phyloP scores from a whole-genome alignment of 2,329 filamentous ascomycete species.

The Penicillium sp. region DNA sequence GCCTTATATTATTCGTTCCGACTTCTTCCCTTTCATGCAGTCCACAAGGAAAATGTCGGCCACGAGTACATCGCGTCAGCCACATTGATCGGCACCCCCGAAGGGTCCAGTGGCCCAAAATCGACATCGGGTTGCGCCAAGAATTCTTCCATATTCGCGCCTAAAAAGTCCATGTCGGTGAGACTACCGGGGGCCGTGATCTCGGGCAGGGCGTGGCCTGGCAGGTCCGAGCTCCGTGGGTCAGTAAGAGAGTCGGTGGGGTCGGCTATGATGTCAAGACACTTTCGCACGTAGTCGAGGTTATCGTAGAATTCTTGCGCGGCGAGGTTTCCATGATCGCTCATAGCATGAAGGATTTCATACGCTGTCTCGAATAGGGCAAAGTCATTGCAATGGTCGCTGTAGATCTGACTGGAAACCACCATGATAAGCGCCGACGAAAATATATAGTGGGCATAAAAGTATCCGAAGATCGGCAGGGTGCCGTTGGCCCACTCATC shows the following conservation, averaged over 20 bases:
- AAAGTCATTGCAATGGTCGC: slow-evolving; percentile 21
- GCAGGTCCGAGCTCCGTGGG: not conserved
- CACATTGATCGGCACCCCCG: slow-evolving; percentile 12
- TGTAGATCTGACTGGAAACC: slow-evolving; percentile 27
- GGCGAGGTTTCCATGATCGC: slow-evolving; percentile 30
- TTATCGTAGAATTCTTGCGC: slow-evolving; percentile 32
- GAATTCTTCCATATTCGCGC: slow-evolving; percentile 22
- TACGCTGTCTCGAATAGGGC: slow-evolving; percentile 25
- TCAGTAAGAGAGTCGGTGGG: not conserved
- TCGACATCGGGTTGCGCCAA: slow-evolving; percentile 16
- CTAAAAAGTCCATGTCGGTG: slow-evolving; percentile 16
- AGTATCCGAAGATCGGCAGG: slow-evolving; percentile 35
- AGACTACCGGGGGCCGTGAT: not conserved
- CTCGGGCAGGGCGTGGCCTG: slow-evolving; percentile 5
- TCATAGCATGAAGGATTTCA: slow-evolving; percentile 28
- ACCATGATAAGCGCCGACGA: slow-evolving; percentile 34
- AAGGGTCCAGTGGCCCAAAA: slow-evolving; percentile 15
- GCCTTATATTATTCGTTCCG: too few relatives aligned
- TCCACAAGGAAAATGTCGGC: slow-evolving; percentile 20
- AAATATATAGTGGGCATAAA: slow-evolving; percentile 37
- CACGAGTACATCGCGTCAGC: slow-evolving; percentile 19
- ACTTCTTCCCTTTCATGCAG: slow-evolving; percentile 7
- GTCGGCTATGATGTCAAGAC: slow-evolving; percentile 4
- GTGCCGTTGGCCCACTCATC: slow-evolving; percentile 35
- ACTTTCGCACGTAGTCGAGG: slow-evolving; percentile 18